Base-by-base conservation (phyloP, 2,329 filamentous ascomycete species). In the Phialemoniopsis sp. region DNA sequence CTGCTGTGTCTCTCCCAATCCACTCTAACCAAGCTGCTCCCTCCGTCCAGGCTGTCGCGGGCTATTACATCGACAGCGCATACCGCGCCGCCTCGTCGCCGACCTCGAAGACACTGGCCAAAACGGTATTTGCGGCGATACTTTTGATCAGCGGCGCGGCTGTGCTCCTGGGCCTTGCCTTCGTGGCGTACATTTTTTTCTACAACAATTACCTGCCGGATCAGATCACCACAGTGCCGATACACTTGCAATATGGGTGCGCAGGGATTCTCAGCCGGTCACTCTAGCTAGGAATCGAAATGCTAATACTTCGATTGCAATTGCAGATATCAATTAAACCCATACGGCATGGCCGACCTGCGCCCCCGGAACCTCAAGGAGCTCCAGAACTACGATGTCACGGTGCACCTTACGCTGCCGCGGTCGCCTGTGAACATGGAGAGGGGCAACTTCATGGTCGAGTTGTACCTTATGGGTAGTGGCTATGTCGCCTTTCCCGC, bases 361-460 rank as follows among this genome's bases (percentile, higher is more conserved):
- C 53, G 60, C n/a, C 47, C 45, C 2, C 59, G 67, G 13, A 70
- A 77, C 34, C 66, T 93, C 46, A 79, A 85, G 48, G 70, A 79
- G 14, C 72, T 78, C 34, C 91, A 96, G 59, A 75, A 82, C 35
- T 98, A 98, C 70, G 89, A 97, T 59, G 76, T 98, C 32, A 73
- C 77, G 5, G 72, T 97, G 2, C 71, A 79, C 16, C 72, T 98
- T 26, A 75, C 78, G 4, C 71, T 98, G 46, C 93, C 93, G 14
- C 81, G 84, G 31, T 93, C 88, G 3, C 81, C 80, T 0, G 63
- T 73, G 2, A 98, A 98, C 54, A 64, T 86, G 16, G 76, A 76
- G 3, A 76, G 78, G 13, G 93, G 93, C 19, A 97, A 97, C 65
- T 97, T 96, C 70, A 98, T 98, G 93, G 68, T 97, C 14, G 83